Evolutionary conservation across 164 flowering plant species (phyloP).

Genomic region (Stephania japonica): DNA sequence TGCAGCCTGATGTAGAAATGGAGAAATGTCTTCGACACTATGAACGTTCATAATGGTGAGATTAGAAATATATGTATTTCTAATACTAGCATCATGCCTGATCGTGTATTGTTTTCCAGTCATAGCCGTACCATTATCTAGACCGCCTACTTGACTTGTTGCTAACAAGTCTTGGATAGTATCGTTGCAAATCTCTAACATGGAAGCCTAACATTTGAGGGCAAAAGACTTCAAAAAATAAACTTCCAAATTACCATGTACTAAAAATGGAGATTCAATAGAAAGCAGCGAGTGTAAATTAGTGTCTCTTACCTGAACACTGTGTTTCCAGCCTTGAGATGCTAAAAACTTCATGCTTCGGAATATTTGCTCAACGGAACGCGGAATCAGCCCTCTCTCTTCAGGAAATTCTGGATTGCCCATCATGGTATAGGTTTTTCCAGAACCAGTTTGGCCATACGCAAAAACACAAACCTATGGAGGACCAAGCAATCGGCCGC

Average conservation of each 20-base stretch:
- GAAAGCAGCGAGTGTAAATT: not conserved
- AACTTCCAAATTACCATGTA: not conserved
- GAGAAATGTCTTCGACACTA: constrained; percentile 50
- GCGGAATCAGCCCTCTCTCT: constrained; percentile 83
- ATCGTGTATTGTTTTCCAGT: constrained; percentile 54
- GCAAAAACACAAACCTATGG: constrained; percentile 94
- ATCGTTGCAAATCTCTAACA: constrained; percentile 93
- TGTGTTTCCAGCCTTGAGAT: constrained; percentile 91
- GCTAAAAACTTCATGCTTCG: constrained; percentile 60
- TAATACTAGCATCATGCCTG: not conserved
- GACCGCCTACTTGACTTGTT: constrained; percentile 33
- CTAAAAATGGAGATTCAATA: not conserved
- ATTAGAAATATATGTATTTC: constrained; percentile 4
- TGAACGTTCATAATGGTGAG: constrained; percentile 15
- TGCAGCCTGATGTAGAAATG: constrained; percentile 6
- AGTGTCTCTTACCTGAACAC: constrained; percentile 62
- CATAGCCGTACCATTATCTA: constrained; percentile 29
- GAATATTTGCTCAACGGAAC: constrained; percentile 91
- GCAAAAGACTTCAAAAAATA: not conserved
- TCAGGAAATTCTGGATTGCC: constrained; percentile 66
- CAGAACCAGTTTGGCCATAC: constrained; percentile 98
- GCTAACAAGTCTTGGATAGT: constrained; percentile 82
- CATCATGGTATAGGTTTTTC: constrained; percentile 98
- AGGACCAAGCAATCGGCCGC: not conserved
- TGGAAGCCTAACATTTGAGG: constrained; percentile 52